Base-by-base conservation (phyloP, 192 early-diverging fungal genomes). In the Piromyces sp. region DNA sequence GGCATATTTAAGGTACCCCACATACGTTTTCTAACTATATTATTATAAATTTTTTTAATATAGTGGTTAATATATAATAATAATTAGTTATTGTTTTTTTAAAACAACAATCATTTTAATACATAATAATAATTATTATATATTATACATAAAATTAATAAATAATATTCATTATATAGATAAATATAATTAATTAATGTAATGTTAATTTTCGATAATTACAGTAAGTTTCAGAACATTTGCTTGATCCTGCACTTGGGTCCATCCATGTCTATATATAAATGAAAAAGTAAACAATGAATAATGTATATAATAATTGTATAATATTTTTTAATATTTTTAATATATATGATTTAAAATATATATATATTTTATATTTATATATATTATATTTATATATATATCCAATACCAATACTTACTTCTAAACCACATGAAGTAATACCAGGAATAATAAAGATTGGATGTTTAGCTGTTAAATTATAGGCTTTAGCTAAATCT, bases 371-470 rank as follows among this genome's bases (percentile, higher is more conserved):
- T n/a, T n/a, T n/a, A n/a, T n/a, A n/a, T n/a, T n/a, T n/a, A n/a
- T n/a, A n/a, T n/a, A n/a, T n/a, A n/a, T n/a, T n/a, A n/a, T n/a
- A n/a, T n/a, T n/a, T n/a, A n/a, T n/a, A n/a, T n/a, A n/a, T n/a
- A n/a, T n/a, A n/a, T n/a, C n/a, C n/a, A n/a, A n/a, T n/a, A n/a
- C n/a, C n/a, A 92, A 93, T 29, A 80, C 79, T 36, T 37, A 29
- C 83, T 86, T 96, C 95, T 29, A 97, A 87, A 2, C 93, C 95
- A 13, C 95, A 93, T 0, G 94, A 94, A 15, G 95, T 93, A 82
- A 96, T 95, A 16, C 96, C 96, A 0, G 95, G 96, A 17, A 97
- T 93, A 80, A 97, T 83, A 0, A 95, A 89, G 0, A 97, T 94
- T 79, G 92, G 92, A 81, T 88, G 28, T 26, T 33, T 81, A 26